Conservation (phyloP, 169 alveolate species). For the Babesia gibsoni region DNA sequence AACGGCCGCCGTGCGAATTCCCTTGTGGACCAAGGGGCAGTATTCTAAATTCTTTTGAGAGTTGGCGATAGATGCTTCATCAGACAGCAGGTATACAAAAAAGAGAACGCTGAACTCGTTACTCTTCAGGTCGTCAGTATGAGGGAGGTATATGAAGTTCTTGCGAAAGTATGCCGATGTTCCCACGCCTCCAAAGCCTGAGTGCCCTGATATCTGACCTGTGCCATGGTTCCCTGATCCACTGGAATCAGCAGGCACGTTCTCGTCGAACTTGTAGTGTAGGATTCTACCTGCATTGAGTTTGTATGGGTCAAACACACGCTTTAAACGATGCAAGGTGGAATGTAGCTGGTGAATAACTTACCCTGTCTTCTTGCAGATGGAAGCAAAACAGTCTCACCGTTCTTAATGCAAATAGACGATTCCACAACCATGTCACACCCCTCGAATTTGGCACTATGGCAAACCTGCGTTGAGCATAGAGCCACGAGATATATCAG, state of each 20-base stretch:
- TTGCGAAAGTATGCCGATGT: constrained; percentile 79
- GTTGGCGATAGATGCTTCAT: constrained; percentile 67
- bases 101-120: constrained; percentile 76
- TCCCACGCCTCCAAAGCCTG: constrained; percentile 87
- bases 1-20: constrained; percentile 64
- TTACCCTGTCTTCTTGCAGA: constrained; percentile 67
- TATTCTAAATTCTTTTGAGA: constrained; percentile 43
- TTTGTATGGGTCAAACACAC: not conserved
- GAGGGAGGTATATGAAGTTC: constrained; percentile 75
- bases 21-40: constrained; percentile 85
- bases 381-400: constrained; percentile 68
- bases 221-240: constrained; percentile 81
- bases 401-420: constrained; percentile 70
- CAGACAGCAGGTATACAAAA: constrained; percentile 74
- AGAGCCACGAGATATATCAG: not conserved
- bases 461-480: not conserved
- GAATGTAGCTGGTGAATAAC: too few species aligned
- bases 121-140: constrained; percentile 66
- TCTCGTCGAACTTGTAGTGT: constrained; percentile 75
- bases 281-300: constrained; percentile 71
- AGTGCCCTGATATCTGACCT: constrained; percentile 77
- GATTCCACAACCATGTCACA: constrained; percentile 75
- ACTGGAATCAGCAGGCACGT: constrained; percentile 79
- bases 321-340: not conserved
- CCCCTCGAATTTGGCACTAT: constrained; percentile 34